A percentile compares a stretch with the other conserved stretches of the same genome.
phyloP scores from a whole-genome alignment of 2,329 filamentous ascomycete genomes.

The Metarhizium humberi region DNA sequence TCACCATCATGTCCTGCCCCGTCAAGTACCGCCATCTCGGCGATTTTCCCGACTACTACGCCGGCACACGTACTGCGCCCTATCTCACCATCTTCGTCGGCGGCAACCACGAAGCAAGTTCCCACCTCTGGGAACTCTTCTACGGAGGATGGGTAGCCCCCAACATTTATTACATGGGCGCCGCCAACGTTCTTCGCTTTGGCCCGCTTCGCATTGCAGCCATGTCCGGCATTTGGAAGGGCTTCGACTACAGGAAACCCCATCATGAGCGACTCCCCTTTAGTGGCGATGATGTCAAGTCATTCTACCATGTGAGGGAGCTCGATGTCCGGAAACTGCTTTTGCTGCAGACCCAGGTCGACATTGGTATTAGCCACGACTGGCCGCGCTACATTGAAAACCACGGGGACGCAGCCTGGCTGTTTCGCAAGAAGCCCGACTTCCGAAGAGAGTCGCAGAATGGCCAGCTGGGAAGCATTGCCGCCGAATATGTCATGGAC shows the following conservation, averaged over 20 bases:
- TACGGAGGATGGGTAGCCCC: conserved; percentile 96
- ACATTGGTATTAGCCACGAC: conserved; percentile 88
- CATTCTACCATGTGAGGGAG: conserved; percentile 84
- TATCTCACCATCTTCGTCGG: conserved; percentile 88
- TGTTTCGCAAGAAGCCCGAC: conserved; percentile 66
- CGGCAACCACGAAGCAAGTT: conserved; percentile 92
- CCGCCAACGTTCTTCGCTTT: conserved; percentile 77
- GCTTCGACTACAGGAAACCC: conserved; percentile 72
- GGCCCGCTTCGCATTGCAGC: conserved; percentile 82
- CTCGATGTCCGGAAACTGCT: conserved; percentile 85
- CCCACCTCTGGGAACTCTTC: conserved; percentile 83
- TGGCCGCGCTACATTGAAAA: conserved; percentile 84
- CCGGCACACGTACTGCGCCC: conserved; percentile 64
- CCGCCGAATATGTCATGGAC: conserved; percentile 73
- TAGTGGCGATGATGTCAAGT: conserved; percentile 62
- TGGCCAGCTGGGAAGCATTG: conserved; percentile 69
- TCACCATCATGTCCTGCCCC: conserved; percentile 84
- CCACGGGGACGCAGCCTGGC: conserved; percentile 55
- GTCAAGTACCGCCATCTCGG: conserved; percentile 79
- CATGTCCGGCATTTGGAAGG: conserved; percentile 92
- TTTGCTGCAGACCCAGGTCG: conserved; percentile 76
- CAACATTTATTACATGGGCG: conserved; percentile 94
- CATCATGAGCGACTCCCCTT: conserved; percentile 86
- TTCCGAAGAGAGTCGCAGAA: conserved; percentile 68
- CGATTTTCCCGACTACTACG: conserved; percentile 94